A percentile compares a stretch with the other conserved stretches of the same genome.
Conservation (phyloP, 1,139 yeast species). For the Saccharomycopsis phalli region DNA sequence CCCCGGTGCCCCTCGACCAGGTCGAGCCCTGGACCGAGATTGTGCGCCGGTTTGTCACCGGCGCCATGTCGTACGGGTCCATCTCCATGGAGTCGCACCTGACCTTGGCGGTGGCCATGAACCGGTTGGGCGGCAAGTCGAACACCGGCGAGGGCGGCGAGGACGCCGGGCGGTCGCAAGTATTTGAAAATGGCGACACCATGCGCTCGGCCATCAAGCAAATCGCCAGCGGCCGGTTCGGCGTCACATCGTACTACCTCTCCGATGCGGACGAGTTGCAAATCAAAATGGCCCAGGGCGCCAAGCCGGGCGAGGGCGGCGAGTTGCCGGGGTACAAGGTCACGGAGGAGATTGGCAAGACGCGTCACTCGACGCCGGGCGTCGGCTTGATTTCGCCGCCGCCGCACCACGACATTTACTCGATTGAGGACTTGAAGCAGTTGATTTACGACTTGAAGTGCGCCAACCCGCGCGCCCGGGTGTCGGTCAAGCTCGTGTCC, state of each 20-base stretch:
- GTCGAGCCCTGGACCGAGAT: constrained; percentile 99
- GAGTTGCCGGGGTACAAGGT: constrained; percentile 96
- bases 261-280: constrained; percentile 97
- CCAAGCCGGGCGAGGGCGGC: constrained; percentile 99
- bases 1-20: constrained; percentile 86
- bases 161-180: constrained; percentile 82
- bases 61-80: constrained; percentile 99
- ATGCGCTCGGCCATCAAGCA: constrained; percentile 98
- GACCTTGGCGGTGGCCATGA: constrained; percentile 97
- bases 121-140: constrained; percentile 93
- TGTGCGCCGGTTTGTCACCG: constrained; percentile 93
- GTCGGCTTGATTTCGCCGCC: constrained; percentile 98
- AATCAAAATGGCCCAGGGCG: constrained; percentile 99
- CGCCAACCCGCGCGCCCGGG: constrained; percentile 93
- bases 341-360: constrained; percentile 78
- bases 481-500: constrained; percentile 90
- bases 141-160: constrained; percentile 99
- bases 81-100: constrained; percentile 98
- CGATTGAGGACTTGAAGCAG: constrained; percentile 96
- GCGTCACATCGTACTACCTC: constrained; percentile 90
- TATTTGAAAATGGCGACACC: constrained; percentile 82
- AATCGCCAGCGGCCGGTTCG: constrained; percentile 96
- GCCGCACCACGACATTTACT: constrained; percentile 96
- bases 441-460: constrained; percentile 94
- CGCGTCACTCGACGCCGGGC: constrained; percentile 94